phyloP scores from a whole-genome alignment of 768 basidiomycete genomes.

The Boletus subcaerulescens region DNA sequence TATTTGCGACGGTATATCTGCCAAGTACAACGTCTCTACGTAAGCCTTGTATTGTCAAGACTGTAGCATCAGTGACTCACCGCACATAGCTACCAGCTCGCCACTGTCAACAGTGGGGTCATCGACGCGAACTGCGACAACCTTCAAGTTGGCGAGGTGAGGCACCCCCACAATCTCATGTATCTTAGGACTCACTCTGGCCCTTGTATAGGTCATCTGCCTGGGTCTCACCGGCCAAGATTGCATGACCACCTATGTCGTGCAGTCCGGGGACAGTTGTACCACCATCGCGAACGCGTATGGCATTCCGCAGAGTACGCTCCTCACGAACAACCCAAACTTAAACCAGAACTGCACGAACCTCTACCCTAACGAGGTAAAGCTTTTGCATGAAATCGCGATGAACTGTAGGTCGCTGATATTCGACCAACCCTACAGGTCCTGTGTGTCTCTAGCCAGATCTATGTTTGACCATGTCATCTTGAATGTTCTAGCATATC shows the following conservation, averaged over 20 bases:
- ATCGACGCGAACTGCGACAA: slow-evolving; percentile 57
- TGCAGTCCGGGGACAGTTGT: slow-evolving; percentile 52
- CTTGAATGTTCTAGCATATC: slow-evolving; percentile 1
- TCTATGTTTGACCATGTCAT: slow-evolving; percentile 18
- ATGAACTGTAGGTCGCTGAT: background rate
- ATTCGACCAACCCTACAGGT: slow-evolving; percentile 13
- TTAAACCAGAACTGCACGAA: slow-evolving; percentile 50
- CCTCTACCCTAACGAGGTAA: slow-evolving; percentile 60
- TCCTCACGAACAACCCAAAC: slow-evolving; percentile 66
- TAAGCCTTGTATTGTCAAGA: slow-evolving; percentile 29
- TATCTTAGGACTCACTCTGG: background rate
- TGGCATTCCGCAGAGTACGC: slow-evolving; percentile 42
- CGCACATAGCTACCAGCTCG: slow-evolving; percentile 52
- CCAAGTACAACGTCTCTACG: slow-evolving; percentile 59
- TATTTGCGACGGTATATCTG: slow-evolving; percentile 66
- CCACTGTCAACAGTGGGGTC: slow-evolving; percentile 43
- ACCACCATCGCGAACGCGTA: slow-evolving; percentile 36
- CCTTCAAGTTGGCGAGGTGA: slow-evolving; percentile 49
- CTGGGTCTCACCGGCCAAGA: slow-evolving; percentile 56
- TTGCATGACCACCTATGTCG: slow-evolving; percentile 50
- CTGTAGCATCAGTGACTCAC: background rate
- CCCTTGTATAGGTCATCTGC: slow-evolving; percentile 42
- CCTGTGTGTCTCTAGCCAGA: slow-evolving; percentile 23
- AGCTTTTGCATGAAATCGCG: background rate
- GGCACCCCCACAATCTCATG: background rate